phyloP scores from a whole-genome alignment of 2,329 filamentous ascomycete genomes.

The Metarhizium rileyi region DNA sequence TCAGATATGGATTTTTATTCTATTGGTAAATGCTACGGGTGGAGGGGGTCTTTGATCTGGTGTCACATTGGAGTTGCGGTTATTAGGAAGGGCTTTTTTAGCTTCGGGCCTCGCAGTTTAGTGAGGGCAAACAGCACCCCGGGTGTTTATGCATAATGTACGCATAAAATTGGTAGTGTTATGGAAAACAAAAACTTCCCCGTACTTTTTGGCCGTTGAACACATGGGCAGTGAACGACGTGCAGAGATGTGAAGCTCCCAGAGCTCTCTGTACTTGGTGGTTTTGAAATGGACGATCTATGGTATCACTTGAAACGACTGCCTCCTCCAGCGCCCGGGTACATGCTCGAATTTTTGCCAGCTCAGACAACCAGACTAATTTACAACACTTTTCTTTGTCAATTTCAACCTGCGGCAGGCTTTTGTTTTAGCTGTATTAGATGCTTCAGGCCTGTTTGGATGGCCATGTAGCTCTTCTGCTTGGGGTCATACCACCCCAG shows the following conservation, averaged over 20 bases:
- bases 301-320: slow-evolving; percentile 17
- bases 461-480: slow-evolving; percentile 32
- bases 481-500: slow-evolving; percentile 47
- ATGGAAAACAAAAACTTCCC: background rate
- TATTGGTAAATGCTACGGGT: background rate
- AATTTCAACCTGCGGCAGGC: slow-evolving; percentile 20
- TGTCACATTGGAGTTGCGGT: background rate
- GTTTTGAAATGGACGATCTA: slow-evolving; percentile 7
- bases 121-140: background rate
- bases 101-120: background rate
- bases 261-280: background rate
- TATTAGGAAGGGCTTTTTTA: background rate
- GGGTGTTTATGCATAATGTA: background rate
- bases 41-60: background rate
- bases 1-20: background rate
- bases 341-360: slow-evolving; percentile 7
- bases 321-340: background rate
- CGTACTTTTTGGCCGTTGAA: background rate
- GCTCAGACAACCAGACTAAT: background rate
- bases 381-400: background rate
- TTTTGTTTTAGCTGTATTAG: slow-evolving; percentile 30
- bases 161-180: background rate
- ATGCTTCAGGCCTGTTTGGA: slow-evolving; percentile 34
- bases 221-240: background rate
- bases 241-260: background rate